Percentiles rank a stretch among this genome's conserved stretches.
phyloP scores from a whole-genome alignment of 2,329 filamentous ascomycete genomes.

The Scytalidium sp. region DNA sequence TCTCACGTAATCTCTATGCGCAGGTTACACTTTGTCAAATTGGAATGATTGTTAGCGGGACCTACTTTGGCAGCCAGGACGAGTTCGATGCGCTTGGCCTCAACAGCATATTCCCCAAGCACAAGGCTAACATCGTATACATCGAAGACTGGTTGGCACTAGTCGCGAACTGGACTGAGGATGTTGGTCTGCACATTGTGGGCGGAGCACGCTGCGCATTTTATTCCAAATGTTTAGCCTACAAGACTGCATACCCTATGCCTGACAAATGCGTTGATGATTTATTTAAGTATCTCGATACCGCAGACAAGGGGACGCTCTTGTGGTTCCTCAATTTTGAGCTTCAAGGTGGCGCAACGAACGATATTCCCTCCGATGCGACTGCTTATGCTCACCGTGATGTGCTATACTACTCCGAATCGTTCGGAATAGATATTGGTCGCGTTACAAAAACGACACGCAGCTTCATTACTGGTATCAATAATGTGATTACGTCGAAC shows the following conservation, averaged over 20 bases:
- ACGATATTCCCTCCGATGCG: conserved; percentile 50
- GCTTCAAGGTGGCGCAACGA: conserved; percentile 56
- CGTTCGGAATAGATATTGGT: conserved; percentile 52
- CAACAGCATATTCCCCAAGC: conserved; percentile 41
- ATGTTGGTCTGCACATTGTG: conserved; percentile 34
- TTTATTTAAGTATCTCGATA: conserved; percentile 53
- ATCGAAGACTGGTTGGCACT: conserved; percentile 62
- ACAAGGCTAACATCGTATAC: conserved; percentile 39
- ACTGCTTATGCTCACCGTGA: conserved; percentile 64
- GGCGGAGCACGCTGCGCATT: conserved; percentile 43
- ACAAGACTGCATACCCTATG: conserved; percentile 47
- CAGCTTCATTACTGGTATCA: conserved; percentile 50
- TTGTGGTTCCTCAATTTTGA: conserved; percentile 64
- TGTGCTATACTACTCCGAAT: conserved; percentile 61
- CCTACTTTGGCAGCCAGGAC: conserved; percentile 56
- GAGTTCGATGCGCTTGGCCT: conserved; percentile 55
- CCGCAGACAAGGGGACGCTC: conserved; percentile 44
- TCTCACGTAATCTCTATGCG: conserved; percentile 57
- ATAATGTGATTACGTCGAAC: conserved; percentile 37
- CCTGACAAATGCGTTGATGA: conserved; percentile 39
- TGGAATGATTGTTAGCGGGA: conserved; percentile 55
- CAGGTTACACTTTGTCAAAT: conserved; percentile 53
- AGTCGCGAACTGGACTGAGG: conserved; percentile 49
- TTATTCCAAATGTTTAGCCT: conserved; percentile 55
- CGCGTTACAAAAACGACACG: conserved; percentile 42